Percentiles rank a stretch among this genome's conserved stretches.
Conservation (phyloP, 768 basidiomycete species). For the Galerina marginata region DNA sequence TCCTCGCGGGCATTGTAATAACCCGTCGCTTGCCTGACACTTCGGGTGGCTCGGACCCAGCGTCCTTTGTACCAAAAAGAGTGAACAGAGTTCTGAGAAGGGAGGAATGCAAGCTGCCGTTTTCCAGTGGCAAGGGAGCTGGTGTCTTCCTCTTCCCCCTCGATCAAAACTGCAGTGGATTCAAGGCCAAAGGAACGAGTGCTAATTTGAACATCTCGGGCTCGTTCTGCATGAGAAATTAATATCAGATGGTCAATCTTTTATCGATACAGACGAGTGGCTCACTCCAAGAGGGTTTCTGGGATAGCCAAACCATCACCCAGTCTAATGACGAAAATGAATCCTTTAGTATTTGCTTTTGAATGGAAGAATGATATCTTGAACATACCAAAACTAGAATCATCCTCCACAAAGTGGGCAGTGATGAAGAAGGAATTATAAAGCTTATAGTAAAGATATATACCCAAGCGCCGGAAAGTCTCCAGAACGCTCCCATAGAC, state of each 20-base stretch:
- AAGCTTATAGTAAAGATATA: slow-evolving; percentile 46
- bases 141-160: slow-evolving; percentile 43
- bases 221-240: slow-evolving; percentile 29
- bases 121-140: slow-evolving; percentile 24
- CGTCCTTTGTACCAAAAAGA: slow-evolving; percentile 56
- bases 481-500: slow-evolving; percentile 68
- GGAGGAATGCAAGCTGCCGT: slow-evolving; percentile 48
- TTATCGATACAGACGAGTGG: slow-evolving; percentile 8
- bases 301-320: slow-evolving; percentile 74
- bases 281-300: slow-evolving; percentile 64
- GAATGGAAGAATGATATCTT: background rate
- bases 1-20: slow-evolving; percentile 42
- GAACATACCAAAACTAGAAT: slow-evolving; percentile 58
- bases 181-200: slow-evolving; percentile 46
- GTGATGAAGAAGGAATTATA: slow-evolving; percentile 66
- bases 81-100: slow-evolving; percentile 43
- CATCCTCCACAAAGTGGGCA: slow-evolving; percentile 62
- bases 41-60: slow-evolving; percentile 45
- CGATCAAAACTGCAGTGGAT: slow-evolving; percentile 34
- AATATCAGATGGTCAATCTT: background rate
- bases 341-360: slow-evolving; percentile 6
- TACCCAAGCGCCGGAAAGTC: slow-evolving; percentile 53
- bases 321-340: slow-evolving; percentile 49
- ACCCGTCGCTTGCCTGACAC: slow-evolving; percentile 29
- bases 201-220: slow-evolving; percentile 57